Evolutionary conservation across 108 stramenopile species (phyloP).

Genomic region (Seminavis robusta): DNA sequence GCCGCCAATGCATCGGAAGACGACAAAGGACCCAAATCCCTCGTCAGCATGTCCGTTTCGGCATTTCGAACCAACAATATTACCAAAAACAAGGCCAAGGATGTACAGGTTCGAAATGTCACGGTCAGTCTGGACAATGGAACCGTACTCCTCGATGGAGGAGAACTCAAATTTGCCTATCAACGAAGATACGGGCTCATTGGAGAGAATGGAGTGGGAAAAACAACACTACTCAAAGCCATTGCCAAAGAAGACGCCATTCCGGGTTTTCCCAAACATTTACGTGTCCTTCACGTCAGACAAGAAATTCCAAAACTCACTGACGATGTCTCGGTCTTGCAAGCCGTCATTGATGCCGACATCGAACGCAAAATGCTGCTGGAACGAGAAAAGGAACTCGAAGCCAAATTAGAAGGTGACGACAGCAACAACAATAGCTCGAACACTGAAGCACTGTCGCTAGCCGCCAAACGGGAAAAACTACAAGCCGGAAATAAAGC

Average conservation of each 20-base stretch:
- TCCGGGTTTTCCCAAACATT: conserved; percentile 89
- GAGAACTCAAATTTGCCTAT: conserved; percentile 91
- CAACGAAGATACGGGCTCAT: conserved; percentile 90
- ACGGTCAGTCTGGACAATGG: conserved; percentile 81
- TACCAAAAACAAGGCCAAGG: conserved; percentile 80
- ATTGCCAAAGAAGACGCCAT: conserved; percentile 89
- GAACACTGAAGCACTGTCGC: conserved; percentile 18
- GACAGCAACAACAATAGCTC: not conserved
- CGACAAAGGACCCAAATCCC: conserved; percentile 48
- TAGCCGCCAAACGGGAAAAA: conserved; percentile 51
- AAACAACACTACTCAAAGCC: conserved; percentile 90
- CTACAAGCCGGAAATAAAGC: conserved; percentile 26
- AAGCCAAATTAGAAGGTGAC: conserved; percentile 50
- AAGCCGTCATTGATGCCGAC: conserved; percentile 95
- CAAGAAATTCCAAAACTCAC: conserved; percentile 82
- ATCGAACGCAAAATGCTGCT: conserved; percentile 79
- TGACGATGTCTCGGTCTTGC: conserved; percentile 85
- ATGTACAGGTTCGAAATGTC: conserved; percentile 83
- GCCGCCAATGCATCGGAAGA: conserved; percentile 49
- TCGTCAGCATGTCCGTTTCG: conserved; percentile 29
- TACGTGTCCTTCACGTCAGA: conserved; percentile 95
- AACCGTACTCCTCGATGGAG: conserved; percentile 83
- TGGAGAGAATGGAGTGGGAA: conserved; percentile 85
- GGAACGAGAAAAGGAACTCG: conserved; percentile 68
- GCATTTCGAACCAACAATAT: conserved; percentile 46